These are phyloP conservation scores for Coemansia sp. DNA, from an alignment of 192 early-diverging fungal species.

Conservation along the genomic window DNA sequence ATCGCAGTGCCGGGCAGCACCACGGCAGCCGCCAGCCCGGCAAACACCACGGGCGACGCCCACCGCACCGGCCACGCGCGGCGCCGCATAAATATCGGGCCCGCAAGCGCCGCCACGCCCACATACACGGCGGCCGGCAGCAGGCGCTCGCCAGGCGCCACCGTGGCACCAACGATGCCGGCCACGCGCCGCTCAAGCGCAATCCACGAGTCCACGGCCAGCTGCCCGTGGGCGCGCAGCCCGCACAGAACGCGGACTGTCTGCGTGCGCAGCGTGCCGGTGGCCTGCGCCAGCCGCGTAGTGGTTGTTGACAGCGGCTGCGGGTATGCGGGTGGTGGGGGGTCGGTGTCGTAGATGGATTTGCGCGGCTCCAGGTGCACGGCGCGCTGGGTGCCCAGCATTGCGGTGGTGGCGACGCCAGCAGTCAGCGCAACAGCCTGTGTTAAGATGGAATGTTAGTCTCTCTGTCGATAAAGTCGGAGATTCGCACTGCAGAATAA, in stretches of 20 bases:
- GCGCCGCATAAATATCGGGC: constrained; percentile 41
- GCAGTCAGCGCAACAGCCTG: too few species aligned
- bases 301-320: neutral
- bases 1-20: constrained; percentile 44
- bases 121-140: constrained; percentile 45
- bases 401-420: too few species aligned
- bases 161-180: constrained; percentile 16
- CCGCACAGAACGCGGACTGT: neutral
- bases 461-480: too few species aligned
- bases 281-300: constrained; percentile 8
- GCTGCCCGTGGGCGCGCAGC: constrained; percentile 10
- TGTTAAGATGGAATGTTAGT: too few species aligned
- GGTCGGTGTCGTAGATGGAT: too few species aligned
- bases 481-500: too few species aligned
- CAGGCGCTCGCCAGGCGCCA: constrained; percentile 31
- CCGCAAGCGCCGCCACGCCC: constrained; percentile 41
- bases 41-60: constrained; percentile 43
- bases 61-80: constrained; percentile 42
- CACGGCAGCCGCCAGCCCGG: constrained; percentile 17
- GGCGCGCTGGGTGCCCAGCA: too few species aligned
- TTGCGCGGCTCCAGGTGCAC: too few species aligned
- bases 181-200: constrained; percentile 10
- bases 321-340: too few species aligned
- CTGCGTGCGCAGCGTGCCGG: constrained; percentile 8
- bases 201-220: constrained; percentile 22